Percentiles rank a stretch among this genome's conserved stretches.
Evolutionary conservation across 2,329 filamentous ascomycete genomes (phyloP).

Genomic region (Escovopsis sp.): DNA sequence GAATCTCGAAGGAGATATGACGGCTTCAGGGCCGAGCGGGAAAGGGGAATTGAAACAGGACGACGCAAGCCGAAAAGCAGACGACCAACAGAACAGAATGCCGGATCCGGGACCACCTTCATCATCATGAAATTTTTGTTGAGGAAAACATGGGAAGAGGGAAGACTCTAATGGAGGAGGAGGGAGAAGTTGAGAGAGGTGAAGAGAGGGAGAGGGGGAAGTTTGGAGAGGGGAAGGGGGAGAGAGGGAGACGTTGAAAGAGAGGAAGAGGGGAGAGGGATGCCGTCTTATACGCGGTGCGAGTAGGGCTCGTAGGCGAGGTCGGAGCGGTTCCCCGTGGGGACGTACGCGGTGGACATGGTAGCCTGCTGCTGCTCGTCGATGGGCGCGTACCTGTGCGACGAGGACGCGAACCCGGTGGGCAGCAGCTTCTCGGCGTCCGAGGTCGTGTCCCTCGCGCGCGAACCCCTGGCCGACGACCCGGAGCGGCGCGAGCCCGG

Average conservation of each 20-base stretch:
- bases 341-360: conserved; percentile 21
- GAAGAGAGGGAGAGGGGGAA: too few species aligned
- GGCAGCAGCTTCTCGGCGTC: conserved; percentile 37
- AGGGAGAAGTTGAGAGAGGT: too few species aligned
- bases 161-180: too few species aligned
- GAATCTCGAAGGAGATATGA: too few species aligned
- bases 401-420: conserved; percentile 9
- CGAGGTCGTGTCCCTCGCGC: conserved; percentile 14
- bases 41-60: neutral
- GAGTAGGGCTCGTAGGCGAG: conserved; percentile 50
- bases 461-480: conserved; percentile 19
- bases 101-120: too few species aligned
- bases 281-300: conserved; percentile 16
- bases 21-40: too few species aligned
- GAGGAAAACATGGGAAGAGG: too few species aligned
- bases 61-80: neutral
- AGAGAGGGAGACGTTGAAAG: too few species aligned
- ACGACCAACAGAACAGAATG: too few species aligned
- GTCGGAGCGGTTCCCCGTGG: conserved; percentile 29
- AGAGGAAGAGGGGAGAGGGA: too few species aligned
- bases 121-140: too few species aligned
- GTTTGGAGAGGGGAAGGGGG: too few species aligned
- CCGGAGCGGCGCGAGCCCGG: conserved; percentile 18
- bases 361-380: conserved; percentile 13
- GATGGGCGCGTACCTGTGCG: conserved; percentile 21